Evolutionary conservation across 345 rosid genomes (phyloP).

Genomic region (Mangifera indica): DNA sequence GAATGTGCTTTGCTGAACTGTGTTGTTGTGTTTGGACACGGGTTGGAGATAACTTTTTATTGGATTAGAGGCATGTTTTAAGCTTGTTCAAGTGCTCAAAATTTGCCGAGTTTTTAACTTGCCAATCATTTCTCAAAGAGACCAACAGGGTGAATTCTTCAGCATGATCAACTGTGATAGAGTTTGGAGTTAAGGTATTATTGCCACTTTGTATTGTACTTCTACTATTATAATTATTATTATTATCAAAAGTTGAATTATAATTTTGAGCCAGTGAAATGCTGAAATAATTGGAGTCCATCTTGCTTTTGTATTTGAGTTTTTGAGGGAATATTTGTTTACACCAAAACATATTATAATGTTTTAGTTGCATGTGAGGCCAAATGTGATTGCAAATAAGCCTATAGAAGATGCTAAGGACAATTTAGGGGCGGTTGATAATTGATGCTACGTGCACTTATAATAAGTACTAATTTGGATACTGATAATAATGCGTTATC

Average conservation of each 20-base stretch:
- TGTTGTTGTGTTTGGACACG: slow-evolving; percentile 7
- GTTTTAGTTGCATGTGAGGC: neutral
- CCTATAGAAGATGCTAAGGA: neutral
- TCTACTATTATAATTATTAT: neutral
- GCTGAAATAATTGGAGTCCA: no score
- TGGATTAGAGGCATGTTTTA: slow-evolving; percentile 4
- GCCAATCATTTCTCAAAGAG: neutral
- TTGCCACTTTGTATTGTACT: neutral
- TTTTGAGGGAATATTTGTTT: neutral
- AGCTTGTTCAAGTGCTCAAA: slow-evolving; percentile 22
- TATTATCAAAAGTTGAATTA: neutral
- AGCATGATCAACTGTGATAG: slow-evolving; percentile 11
- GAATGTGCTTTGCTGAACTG: slow-evolving; percentile 10
- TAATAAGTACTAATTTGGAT: no score
- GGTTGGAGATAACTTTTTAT: slow-evolving; percentile 6
- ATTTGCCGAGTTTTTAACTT: slow-evolving; percentile 8
- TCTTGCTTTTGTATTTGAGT: neutral
- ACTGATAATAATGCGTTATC: no score
- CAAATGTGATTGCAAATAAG: neutral
- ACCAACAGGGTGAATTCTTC: slow-evolving; percentile 2
- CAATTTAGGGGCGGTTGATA: neutral
- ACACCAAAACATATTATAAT: neutral
- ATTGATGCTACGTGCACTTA: no score
- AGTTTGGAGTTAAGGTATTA: slow-evolving; percentile 28
- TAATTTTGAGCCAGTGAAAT: neutral